A percentile compares a stretch with the other conserved stretches of the same genome.
Conservation (phyloP, 352 stramenopile genomes). For the Phytophthora hybrid region DNA sequence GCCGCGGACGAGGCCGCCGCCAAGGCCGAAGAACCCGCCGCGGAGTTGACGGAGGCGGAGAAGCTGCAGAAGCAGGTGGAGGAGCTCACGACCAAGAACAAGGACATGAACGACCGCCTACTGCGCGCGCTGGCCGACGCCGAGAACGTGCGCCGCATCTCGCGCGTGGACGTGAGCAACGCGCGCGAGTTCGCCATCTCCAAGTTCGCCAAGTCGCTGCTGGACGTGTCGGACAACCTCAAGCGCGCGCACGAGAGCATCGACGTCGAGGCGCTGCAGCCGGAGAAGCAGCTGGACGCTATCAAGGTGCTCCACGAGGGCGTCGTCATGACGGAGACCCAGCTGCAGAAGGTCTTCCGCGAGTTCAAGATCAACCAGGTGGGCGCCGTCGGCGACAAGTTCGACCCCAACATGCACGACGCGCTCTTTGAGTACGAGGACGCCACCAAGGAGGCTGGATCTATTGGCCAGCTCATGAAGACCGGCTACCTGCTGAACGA, state of each 20-base stretch:
- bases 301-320: conserved; percentile 83
- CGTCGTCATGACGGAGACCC: conserved; percentile 96
- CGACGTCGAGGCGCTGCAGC: conserved; percentile 73
- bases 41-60: conserved; percentile 45
- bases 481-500: conserved; percentile 96
- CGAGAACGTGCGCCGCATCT: conserved; percentile 98
- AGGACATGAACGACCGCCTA: conserved; percentile 86
- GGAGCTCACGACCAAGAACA: conserved; percentile 74
- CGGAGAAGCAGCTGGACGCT: conserved; percentile 68
- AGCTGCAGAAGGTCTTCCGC: conserved; percentile 97
- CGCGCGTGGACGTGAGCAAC: conserved; percentile 93
- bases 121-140: conserved; percentile 96
- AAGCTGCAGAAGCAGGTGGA: conserved; percentile 73
- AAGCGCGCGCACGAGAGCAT: conserved; percentile 93
- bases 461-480: conserved; percentile 98
- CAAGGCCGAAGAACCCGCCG: conserved; percentile 17
- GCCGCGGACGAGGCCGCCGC: conserved; percentile 24
- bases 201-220: conserved; percentile 96
- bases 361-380: conserved; percentile 93
- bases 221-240: conserved; percentile 99
- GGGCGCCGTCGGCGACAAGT: conserved; percentile 95
- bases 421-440: conserved; percentile 98
- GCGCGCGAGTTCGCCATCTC: conserved; percentile 95
- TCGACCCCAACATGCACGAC: conserved; percentile 98
- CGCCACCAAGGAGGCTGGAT: conserved; percentile 86